phyloP scores from a whole-genome alignment of 192 early-diverging fungal species.

The Mortierella hygrophila region DNA sequence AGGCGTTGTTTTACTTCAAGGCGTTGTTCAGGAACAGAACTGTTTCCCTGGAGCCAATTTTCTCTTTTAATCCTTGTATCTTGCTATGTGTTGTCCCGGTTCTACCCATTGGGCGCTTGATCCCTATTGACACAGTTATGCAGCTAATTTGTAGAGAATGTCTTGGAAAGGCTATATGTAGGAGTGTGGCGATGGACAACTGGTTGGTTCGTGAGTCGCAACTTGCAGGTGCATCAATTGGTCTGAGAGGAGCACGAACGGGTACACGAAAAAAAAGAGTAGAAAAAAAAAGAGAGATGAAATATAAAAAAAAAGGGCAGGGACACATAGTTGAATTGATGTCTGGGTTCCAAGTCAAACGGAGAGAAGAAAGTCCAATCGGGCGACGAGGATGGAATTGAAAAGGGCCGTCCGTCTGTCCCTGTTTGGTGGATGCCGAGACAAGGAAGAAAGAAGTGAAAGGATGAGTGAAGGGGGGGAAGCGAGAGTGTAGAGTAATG shows the following conservation, averaged over 20 bases:
- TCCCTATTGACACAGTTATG: too few relatives aligned
- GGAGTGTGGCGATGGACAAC: too few relatives aligned
- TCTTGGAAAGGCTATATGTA: too few relatives aligned
- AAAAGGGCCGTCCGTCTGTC: not conserved
- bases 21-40: too few relatives aligned
- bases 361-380: not conserved
- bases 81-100: too few relatives aligned
- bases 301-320: not conserved
- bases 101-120: too few relatives aligned
- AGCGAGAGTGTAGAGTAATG: not conserved
- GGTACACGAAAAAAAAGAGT: not conserved
- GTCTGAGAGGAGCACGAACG: not conserved
- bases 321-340: too few relatives aligned
- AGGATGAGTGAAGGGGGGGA: not conserved
- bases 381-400: not conserved
- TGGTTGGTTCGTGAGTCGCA: not conserved
- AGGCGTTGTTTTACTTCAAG: too few relatives aligned
- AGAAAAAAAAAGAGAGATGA: not conserved
- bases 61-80: too few relatives aligned
- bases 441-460: not conserved
- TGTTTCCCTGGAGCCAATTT: too few relatives aligned
- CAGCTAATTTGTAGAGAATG: too few relatives aligned
- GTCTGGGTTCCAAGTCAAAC: not conserved
- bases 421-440: conserved; percentile 1
- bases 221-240: not conserved